These are phyloP conservation scores for Pseudoscleropodium purum DNA, from an alignment of 225 moss, liverwort and hornwort genomes.

Conservation along the genomic window DNA sequence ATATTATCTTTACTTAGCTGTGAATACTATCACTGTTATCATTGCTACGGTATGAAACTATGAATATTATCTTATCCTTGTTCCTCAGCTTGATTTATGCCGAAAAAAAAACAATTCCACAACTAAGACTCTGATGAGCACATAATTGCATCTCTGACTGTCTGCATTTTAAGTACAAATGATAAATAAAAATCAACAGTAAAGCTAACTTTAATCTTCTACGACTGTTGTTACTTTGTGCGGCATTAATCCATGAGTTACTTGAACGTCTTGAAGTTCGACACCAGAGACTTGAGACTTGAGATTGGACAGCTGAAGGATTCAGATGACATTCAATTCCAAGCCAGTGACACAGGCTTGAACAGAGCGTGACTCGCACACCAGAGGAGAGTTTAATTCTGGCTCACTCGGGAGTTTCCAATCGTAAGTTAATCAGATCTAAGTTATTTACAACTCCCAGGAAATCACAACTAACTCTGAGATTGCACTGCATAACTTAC, in stretches of 20 bases:
- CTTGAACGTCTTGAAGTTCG: background rate
- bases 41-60: background rate
- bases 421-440: background rate
- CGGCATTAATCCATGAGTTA: background rate
- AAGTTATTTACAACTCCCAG: background rate
- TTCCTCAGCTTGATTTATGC: background rate
- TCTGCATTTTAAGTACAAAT: background rate
- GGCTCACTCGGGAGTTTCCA: background rate
- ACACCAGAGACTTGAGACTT: background rate
- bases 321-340: background rate
- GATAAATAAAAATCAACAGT: background rate
- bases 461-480: background rate
- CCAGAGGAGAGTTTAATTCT: background rate
- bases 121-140: background rate
- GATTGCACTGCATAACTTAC: background rate
- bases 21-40: background rate
- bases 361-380: background rate
- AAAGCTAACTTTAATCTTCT: background rate
- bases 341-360: background rate
- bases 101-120: background rate
- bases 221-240: background rate
- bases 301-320: background rate
- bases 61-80: background rate
- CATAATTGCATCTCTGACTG: background rate
- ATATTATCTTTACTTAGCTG: background rate